Conservation (phyloP, 768 basidiomycete genomes). For the Lentinus tigrinus region DNA sequence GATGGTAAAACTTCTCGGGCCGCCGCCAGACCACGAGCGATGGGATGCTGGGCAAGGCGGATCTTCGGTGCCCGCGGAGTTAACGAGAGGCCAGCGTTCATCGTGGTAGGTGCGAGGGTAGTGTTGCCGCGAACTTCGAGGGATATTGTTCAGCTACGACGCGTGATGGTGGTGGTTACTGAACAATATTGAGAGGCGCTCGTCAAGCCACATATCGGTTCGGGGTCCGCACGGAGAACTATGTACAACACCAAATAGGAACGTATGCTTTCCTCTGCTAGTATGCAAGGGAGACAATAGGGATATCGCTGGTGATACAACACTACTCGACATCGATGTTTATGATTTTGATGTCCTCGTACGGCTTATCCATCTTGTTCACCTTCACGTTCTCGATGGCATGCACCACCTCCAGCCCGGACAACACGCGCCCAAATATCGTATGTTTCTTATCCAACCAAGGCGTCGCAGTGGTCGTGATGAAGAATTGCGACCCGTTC, state of each 20-base stretch:
- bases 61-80: not conserved
- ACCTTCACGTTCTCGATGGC: slow-evolving; percentile 89
- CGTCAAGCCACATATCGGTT: too few relatives aligned
- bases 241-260: too few relatives aligned
- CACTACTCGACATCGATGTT: slow-evolving; percentile 70
- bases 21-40: slow-evolving; percentile 51
- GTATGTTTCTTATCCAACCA: slow-evolving; percentile 93
- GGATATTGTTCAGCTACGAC: too few relatives aligned
- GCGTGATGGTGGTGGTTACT: too few relatives aligned
- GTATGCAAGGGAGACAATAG: too few relatives aligned
- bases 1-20: slow-evolving; percentile 37
- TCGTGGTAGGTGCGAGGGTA: not conserved
- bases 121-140: too few relatives aligned
- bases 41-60: slow-evolving; percentile 43
- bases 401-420: slow-evolving; percentile 88
- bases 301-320: too few relatives aligned
- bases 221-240: too few relatives aligned
- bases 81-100: not conserved
- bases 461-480: slow-evolving; percentile 91
- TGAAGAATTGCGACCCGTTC: slow-evolving; percentile 98
- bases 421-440: slow-evolving; percentile 86
- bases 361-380: slow-evolving; percentile 84
- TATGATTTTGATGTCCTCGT: slow-evolving; percentile 90
- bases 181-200: too few relatives aligned
- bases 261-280: too few relatives aligned